A percentile compares a stretch with the other conserved stretches of the same genome.
These are phyloP conservation scores for Colletotrichum sojae DNA, from an alignment of 2,329 filamentous ascomycete species.

Conservation along the genomic window DNA sequence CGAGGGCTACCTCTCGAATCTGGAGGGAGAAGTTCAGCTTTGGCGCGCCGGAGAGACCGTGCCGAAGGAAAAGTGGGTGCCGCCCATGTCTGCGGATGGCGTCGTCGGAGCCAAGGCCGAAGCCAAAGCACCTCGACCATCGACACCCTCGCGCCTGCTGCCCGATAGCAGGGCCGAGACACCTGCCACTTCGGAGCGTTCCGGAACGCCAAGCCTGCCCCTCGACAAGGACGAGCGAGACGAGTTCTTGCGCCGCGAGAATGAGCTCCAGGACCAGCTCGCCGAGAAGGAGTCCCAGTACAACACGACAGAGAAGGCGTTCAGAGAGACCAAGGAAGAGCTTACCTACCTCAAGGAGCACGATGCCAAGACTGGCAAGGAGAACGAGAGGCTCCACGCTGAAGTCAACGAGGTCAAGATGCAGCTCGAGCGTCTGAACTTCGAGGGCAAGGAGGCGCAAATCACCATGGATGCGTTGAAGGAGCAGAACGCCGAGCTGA, in stretches of 20 bases:
- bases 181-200: slow-evolving; percentile 80
- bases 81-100: slow-evolving; percentile 71
- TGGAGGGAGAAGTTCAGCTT: slow-evolving; percentile 87
- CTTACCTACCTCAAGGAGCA: slow-evolving; percentile 88
- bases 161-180: slow-evolving; percentile 75
- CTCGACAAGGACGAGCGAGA: slow-evolving; percentile 97
- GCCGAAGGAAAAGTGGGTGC: slow-evolving; percentile 89
- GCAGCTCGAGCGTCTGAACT: slow-evolving; percentile 95
- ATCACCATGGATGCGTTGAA: slow-evolving; percentile 99
- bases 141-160: slow-evolving; percentile 65
- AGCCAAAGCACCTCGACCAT: slow-evolving; percentile 63
- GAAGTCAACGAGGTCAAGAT: slow-evolving; percentile 96
- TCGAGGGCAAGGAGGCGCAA: slow-evolving; percentile 95
- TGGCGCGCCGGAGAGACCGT: slow-evolving; percentile 93
- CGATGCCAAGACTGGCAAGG: slow-evolving; percentile 84
- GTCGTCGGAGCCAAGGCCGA: slow-evolving; percentile 57
- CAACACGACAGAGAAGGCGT: slow-evolving; percentile 81
- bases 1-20: slow-evolving; percentile 84
- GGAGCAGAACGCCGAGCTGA: slow-evolving; percentile 95
- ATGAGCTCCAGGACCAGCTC: slow-evolving; percentile 96
- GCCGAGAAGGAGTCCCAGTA: slow-evolving; percentile 92
- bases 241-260: slow-evolving; percentile 94
- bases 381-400: slow-evolving; percentile 88
- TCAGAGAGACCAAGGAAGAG: slow-evolving; percentile 90
- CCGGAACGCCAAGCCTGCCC: slow-evolving; percentile 87